These are phyloP conservation scores for Apiotrichum porosum DNA, from an alignment of 1,284 basidiomycete genomes.

Conservation along the genomic window DNA sequence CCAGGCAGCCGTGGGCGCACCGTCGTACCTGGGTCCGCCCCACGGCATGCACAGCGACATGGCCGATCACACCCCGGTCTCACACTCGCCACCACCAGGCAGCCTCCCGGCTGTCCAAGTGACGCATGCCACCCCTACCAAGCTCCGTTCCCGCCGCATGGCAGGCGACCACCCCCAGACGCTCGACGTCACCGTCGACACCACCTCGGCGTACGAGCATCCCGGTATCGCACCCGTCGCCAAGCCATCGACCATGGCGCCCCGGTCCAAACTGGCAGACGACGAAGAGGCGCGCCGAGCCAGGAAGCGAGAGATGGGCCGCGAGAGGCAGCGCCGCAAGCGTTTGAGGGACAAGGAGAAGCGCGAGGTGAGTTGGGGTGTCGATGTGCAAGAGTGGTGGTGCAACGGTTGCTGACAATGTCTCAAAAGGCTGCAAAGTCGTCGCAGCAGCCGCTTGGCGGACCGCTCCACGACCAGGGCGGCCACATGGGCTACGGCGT, in stretches of 20 bases:
- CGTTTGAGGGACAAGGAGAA: constrained; percentile 20
- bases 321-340: constrained; percentile 20
- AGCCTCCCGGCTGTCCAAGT: constrained; percentile 17
- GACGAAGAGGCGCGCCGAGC: constrained; percentile 19
- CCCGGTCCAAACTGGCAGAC: constrained; percentile 2
- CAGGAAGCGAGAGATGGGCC: constrained; percentile 20
- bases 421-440: not conserved
- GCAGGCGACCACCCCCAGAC: constrained; percentile 1
- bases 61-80: not conserved
- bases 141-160: constrained; percentile 16
- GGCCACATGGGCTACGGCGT: not conserved
- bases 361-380: constrained; percentile 8
- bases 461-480: not conserved
- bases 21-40: not conserved
- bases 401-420: not conserved
- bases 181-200: constrained; percentile 4
- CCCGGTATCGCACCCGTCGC: not conserved
- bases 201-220: not conserved
- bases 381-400: not conserved
- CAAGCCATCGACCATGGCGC: constrained; percentile 2
- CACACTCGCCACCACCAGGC: constrained; percentile 1
- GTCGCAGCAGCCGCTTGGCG: not conserved
- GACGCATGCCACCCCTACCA: constrained; percentile 27
- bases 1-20: not conserved
- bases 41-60: constrained; percentile 1